These are phyloP conservation scores for Lactarius quietus DNA, from an alignment of 768 basidiomycete genomes.

Conservation along the genomic window DNA sequence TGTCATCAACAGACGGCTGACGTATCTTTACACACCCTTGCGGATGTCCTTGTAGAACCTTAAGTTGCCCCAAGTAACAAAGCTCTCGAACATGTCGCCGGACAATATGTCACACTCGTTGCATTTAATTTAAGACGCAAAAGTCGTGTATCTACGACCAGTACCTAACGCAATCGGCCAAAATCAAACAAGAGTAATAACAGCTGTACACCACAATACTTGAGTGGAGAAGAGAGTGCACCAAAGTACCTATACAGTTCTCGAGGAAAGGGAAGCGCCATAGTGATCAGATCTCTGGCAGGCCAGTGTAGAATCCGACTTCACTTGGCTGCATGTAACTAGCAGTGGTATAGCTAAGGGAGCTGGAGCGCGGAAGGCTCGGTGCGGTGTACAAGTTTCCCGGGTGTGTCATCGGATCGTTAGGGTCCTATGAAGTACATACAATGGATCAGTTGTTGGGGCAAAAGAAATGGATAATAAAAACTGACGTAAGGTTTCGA, in stretches of 20 bases:
- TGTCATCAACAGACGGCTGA: too few species aligned
- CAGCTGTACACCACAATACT: background rate
- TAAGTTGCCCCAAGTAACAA: too few species aligned
- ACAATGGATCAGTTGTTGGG: background rate
- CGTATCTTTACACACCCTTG: too few species aligned
- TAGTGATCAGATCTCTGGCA: too few species aligned
- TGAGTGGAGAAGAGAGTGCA: background rate
- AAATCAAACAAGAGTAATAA: background rate
- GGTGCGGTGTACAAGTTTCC: background rate
- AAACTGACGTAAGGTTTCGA: constrained; percentile 18
- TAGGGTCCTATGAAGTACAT: constrained; percentile 18
- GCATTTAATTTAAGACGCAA: background rate
- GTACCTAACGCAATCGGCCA: background rate
- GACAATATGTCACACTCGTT: background rate
- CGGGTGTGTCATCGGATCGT: constrained; percentile 26
- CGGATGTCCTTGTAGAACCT: too few species aligned
- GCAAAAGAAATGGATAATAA: background rate
- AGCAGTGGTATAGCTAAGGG: too few species aligned
- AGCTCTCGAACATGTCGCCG: background rate
- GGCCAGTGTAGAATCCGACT: constrained; percentile 12
- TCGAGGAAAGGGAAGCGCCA: too few species aligned
- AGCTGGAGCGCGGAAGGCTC: background rate
- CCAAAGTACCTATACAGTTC: background rate
- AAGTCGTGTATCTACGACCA: background rate
- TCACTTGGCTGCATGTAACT: constrained; percentile 2